phyloP scores from a whole-genome alignment of 2,329 filamentous ascomycete genomes.

The Botrytis tulipae region DNA sequence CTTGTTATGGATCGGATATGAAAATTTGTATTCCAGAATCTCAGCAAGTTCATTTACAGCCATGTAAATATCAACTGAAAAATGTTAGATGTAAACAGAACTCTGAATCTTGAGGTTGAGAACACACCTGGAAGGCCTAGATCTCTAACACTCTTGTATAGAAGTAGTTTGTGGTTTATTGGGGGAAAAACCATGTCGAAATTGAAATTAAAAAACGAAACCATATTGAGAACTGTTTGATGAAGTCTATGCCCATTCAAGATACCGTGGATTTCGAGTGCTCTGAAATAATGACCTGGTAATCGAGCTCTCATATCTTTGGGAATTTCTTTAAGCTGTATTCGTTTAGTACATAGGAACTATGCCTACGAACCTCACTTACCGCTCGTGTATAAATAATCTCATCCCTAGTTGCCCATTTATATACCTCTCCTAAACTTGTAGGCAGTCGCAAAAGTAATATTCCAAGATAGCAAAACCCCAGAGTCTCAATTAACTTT shows the following conservation, averaged over 20 bases:
- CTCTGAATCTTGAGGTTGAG: neutral
- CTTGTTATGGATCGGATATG: slow-evolving; percentile 51
- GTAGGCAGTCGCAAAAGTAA: slow-evolving; percentile 73
- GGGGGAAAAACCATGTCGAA: slow-evolving; percentile 71
- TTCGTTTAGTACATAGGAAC: neutral
- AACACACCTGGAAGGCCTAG: slow-evolving; percentile 70
- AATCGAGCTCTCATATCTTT: slow-evolving; percentile 64
- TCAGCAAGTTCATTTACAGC: slow-evolving; percentile 53
- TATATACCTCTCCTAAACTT: slow-evolving; percentile 68
- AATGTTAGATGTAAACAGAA: slow-evolving; percentile 33
- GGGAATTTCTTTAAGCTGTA: slow-evolving; percentile 58
- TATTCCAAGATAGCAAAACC: slow-evolving; percentile 75
- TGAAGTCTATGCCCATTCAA: slow-evolving; percentile 62
- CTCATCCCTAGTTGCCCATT: slow-evolving; percentile 65
- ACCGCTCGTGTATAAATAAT: slow-evolving; percentile 71
- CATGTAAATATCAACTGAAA: slow-evolving; percentile 61
- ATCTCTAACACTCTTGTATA: slow-evolving; percentile 68
- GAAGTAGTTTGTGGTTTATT: slow-evolving; percentile 66
- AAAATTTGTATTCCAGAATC: slow-evolving; percentile 50
- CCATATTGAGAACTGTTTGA: slow-evolving; percentile 57
- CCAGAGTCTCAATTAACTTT: slow-evolving; percentile 70
- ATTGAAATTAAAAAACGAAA: slow-evolving; percentile 62
- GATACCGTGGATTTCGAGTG: slow-evolving; percentile 52
- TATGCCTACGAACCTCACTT: slow-evolving; percentile 34
- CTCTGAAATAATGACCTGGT: slow-evolving; percentile 57